Evolutionary conservation across 169 alveolate species (phyloP).

Genomic region (Eimeria zaria): DNA sequence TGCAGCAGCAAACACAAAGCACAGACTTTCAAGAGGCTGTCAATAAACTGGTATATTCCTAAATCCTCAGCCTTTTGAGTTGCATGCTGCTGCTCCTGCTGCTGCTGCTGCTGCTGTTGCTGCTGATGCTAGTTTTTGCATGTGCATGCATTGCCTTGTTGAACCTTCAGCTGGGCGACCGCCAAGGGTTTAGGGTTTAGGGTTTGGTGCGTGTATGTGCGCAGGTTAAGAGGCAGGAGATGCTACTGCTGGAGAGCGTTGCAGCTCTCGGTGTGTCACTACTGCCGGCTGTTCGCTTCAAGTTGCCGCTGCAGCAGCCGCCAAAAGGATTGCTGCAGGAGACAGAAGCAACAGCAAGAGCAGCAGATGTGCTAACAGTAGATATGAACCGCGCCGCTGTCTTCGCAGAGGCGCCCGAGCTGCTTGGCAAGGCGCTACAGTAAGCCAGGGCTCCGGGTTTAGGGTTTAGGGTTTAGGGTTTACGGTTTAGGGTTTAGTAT

Average conservation of each 20-base stretch:
- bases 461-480: not conserved
- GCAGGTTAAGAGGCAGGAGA: conserved; percentile 55
- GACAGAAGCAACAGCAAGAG: conserved; percentile 28
- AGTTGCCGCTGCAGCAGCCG: conserved; percentile 53
- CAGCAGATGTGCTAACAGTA: conserved; percentile 58
- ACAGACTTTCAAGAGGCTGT: conserved; percentile 42
- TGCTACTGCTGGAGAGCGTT: conserved; percentile 73
- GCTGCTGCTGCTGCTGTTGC: not conserved
- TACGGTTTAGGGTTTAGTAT: no score
- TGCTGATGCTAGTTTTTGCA: no score
- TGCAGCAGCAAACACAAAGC: conserved; percentile 26
- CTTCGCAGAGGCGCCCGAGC: conserved; percentile 17
- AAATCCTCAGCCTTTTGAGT: not conserved
- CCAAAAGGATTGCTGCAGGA: not conserved
- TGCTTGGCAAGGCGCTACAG: conserved; percentile 40
- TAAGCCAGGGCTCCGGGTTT: not conserved
- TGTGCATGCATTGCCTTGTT: no score
- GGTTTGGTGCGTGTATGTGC: not conserved
- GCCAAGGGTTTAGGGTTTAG: not conserved
- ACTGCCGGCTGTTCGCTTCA: conserved; percentile 67
- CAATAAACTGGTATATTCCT: conserved; percentile 4
- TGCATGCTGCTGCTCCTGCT: not conserved
- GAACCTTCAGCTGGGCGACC: not conserved
- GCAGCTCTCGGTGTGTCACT: conserved; percentile 75
- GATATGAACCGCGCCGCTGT: conserved; percentile 25